These are phyloP conservation scores for Mortierella sp. DNA, from an alignment of 371 early-diverging fungal species.

Conservation along the genomic window DNA sequence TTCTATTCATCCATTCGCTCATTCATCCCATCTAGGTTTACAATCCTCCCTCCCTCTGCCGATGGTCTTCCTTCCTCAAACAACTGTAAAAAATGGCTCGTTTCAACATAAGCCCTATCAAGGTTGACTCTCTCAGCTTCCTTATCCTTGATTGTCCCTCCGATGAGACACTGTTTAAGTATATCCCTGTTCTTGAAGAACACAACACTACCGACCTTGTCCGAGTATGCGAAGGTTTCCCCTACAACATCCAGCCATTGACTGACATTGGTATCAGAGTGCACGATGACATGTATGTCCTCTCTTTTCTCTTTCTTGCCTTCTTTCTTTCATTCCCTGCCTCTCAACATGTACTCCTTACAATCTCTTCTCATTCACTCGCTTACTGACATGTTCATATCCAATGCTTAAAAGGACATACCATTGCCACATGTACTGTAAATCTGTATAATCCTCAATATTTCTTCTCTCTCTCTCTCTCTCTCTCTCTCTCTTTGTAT, in stretches of 20 bases:
- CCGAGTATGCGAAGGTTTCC: slow-evolving; percentile 67
- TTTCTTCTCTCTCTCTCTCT: too few species aligned
- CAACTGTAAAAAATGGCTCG: slow-evolving; percentile 20
- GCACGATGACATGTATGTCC: slow-evolving; percentile 61
- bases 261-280: slow-evolving; percentile 65
- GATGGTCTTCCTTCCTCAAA: not conserved
- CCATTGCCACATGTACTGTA: not conserved
- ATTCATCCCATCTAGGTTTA: not conserved
- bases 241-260: slow-evolving; percentile 64
- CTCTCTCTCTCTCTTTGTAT: not conserved
- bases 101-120: slow-evolving; percentile 47
- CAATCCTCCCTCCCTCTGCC: not conserved
- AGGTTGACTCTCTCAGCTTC: slow-evolving; percentile 54
- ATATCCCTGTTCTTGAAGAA: slow-evolving; percentile 61
- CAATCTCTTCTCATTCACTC: not conserved
- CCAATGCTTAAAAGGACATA: not conserved
- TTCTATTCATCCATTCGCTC: not conserved
- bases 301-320: not conserved
- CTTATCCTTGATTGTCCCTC: slow-evolving; percentile 76
- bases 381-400: not conserved
- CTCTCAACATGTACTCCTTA: too few species aligned
- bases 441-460: not conserved
- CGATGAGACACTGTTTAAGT: slow-evolving; percentile 58
- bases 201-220: slow-evolving; percentile 68
- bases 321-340: not conserved